Percentiles rank a stretch among this genome's conserved stretches.
These are phyloP conservation scores for Botrytis porri DNA, from an alignment of 2,329 filamentous ascomycete genomes.

Conservation along the genomic window DNA sequence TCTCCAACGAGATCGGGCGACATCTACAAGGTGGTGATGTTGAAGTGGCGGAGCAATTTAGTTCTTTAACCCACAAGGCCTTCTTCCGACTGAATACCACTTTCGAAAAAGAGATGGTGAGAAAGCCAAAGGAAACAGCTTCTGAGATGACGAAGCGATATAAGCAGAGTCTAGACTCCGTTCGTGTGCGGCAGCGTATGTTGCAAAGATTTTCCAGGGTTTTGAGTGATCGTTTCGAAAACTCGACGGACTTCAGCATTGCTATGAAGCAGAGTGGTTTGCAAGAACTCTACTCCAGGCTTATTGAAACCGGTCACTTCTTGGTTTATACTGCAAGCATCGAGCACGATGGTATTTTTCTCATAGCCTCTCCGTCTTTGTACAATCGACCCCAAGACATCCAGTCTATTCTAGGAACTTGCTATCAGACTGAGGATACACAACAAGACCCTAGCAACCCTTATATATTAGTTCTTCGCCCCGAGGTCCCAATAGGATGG, in stretches of 20 bases:
- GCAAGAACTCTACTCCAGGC: conserved; percentile 73
- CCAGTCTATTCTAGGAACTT: conserved; percentile 78
- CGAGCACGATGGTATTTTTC: conserved; percentile 72
- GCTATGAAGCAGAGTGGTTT: conserved; percentile 66
- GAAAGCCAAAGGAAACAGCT: conserved; percentile 77
- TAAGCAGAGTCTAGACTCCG: conserved; percentile 91
- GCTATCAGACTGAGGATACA: conserved; percentile 67
- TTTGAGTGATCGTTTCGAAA: conserved; percentile 90
- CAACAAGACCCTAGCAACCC: conserved; percentile 74
- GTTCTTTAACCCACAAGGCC: conserved; percentile 87
- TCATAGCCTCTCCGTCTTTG: conserved; percentile 81
- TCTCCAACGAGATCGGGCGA: conserved; percentile 88
- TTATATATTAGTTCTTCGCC: conserved; percentile 81
- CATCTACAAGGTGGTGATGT: conserved; percentile 92
- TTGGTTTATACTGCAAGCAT: conserved; percentile 70
- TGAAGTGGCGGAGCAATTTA: conserved; percentile 97
- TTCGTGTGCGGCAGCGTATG: conserved; percentile 93
- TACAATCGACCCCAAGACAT: conserved; percentile 76
- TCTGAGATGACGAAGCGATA: conserved; percentile 95
- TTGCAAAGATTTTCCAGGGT: conserved; percentile 92
- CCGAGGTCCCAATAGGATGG: conserved; percentile 78
- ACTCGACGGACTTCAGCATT: conserved; percentile 92
- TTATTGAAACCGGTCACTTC: conserved; percentile 82
- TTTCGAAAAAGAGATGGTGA: conserved; percentile 87
- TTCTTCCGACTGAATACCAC: conserved; percentile 82